Percentiles rank a stretch among this genome's conserved stretches.
Evolutionary conservation across 2,329 filamentous ascomycete species (phyloP).

Genomic region (Exophiala viscosa): DNA sequence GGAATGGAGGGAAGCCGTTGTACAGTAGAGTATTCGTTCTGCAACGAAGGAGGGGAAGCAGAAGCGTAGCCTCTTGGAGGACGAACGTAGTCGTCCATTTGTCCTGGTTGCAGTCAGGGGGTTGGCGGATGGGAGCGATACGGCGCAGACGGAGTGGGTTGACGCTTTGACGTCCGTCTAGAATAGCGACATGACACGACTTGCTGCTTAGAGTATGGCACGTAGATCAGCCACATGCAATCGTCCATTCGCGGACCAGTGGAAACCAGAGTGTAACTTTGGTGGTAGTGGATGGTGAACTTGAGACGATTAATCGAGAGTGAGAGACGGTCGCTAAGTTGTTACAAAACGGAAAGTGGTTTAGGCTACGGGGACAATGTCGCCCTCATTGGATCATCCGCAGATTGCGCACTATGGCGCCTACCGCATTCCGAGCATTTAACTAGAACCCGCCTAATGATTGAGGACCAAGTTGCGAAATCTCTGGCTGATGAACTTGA

Average conservation of each 20-base stretch:
- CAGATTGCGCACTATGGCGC: constrained; percentile 13
- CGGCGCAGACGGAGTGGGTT: constrained; percentile 10
- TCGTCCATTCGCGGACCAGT: constrained; percentile 8
- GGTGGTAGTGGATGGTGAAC: constrained; percentile 4
- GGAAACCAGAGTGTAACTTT: constrained; percentile 13
- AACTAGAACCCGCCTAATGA: not conserved
- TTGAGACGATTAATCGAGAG: constrained; percentile 5
- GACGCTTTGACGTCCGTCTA: constrained; percentile 25
- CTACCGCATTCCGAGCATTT: not conserved
- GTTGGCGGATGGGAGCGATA: constrained; percentile 7
- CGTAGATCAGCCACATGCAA: constrained; percentile 25
- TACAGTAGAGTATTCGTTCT: constrained; percentile 17
- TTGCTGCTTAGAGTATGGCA: constrained; percentile 3
- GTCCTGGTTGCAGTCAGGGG: constrained; percentile 8
- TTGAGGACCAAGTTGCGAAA: not conserved
- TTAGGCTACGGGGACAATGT: constrained; percentile 5
- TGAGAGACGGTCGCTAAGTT: constrained; percentile 15
- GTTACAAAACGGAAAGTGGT: constrained; percentile 10
- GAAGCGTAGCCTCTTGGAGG: constrained; percentile 15
- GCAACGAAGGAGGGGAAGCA: constrained; percentile 20
- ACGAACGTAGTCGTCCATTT: constrained; percentile 18
- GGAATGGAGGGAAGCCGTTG: constrained; percentile 21
- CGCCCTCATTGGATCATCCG: constrained; percentile 8
- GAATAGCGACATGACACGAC: constrained; percentile 22
- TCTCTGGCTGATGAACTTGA: constrained; percentile 1